Conservation (phyloP, 495 filamentous ascomycete species). For the Talaromyces liani region DNA sequence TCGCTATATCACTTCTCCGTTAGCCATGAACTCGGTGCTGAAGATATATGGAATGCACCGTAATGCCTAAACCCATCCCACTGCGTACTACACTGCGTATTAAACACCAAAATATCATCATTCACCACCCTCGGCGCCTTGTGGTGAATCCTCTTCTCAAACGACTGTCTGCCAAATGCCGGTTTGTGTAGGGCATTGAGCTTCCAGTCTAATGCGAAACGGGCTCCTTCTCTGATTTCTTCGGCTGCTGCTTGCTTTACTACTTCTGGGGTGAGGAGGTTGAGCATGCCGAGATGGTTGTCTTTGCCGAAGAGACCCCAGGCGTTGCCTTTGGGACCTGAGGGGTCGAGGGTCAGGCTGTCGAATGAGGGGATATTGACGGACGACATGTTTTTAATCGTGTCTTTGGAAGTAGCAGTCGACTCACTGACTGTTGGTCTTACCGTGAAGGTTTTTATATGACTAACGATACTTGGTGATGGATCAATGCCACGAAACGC, state of each 20-base stretch:
- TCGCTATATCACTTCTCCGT: conserved; percentile 18
- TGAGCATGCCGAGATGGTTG: conserved; percentile 44
- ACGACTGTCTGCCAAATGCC: conserved; percentile 23
- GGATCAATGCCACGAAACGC: background rate
- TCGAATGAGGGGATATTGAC: conserved; percentile 28
- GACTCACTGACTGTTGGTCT: no score
- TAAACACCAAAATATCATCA: conserved; percentile 54
- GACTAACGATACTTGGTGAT: no score
- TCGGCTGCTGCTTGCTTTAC: conserved; percentile 32
- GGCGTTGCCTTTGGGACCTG: conserved; percentile 39
- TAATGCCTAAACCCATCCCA: conserved; percentile 53
- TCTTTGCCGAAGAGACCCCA: conserved; percentile 42
- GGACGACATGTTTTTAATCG: background rate
- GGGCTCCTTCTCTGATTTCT: conserved; percentile 46
- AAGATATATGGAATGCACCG: conserved; percentile 12
- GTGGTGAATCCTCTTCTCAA: conserved; percentile 24
- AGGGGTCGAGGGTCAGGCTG: conserved; percentile 35
- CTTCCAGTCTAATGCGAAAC: conserved; percentile 42
- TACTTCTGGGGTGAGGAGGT: conserved; percentile 40
- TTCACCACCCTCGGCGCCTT: conserved; percentile 41
- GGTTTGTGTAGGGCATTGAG: conserved; percentile 25
- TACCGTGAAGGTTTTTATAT: no score
- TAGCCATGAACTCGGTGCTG: background rate
- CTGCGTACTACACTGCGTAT: conserved; percentile 50
- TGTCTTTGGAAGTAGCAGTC: no score